Percentiles rank a stretch among this genome's conserved stretches.
Conservation (phyloP, 1,139 yeast genomes). For the Debaryomyces psychrophilus region DNA sequence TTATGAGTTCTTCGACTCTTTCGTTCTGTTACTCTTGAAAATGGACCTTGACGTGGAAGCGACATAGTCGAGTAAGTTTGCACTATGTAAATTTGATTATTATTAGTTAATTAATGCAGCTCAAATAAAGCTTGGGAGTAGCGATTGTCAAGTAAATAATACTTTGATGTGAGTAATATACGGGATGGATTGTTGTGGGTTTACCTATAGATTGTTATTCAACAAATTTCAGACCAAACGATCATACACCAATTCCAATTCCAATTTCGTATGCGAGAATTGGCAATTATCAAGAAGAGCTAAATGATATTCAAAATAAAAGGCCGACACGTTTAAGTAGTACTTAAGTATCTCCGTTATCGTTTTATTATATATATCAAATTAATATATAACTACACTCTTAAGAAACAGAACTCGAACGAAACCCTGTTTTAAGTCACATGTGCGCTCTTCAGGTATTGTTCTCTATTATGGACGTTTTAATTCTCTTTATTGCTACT, state of each 20-base stretch:
- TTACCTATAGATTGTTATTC: background rate
- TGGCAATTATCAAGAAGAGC: too few species aligned
- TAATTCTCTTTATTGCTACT: background rate
- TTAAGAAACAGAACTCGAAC: too few species aligned
- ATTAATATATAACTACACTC: background rate
- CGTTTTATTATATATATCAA: too few species aligned
- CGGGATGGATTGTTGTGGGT: background rate
- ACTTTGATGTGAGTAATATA: background rate
- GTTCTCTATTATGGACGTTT: background rate
- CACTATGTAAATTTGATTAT: background rate
- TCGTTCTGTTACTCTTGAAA: slow-evolving; percentile 25
- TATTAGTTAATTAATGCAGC: background rate
- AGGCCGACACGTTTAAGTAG: too few species aligned
- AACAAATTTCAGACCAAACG: background rate
- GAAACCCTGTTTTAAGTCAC: background rate
- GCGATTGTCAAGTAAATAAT: background rate
- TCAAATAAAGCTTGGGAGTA: background rate
- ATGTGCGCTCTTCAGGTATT: too few species aligned
- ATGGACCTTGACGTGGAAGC: background rate
- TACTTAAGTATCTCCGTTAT: too few species aligned
- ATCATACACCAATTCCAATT: too few species aligned
- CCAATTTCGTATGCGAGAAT: too few species aligned
- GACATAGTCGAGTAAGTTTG: background rate
- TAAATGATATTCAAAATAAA: too few species aligned
- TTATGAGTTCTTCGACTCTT: slow-evolving; percentile 49